Base-by-base conservation (phyloP, 257 asterid species). In the Fraxinus cuspidata region DNA sequence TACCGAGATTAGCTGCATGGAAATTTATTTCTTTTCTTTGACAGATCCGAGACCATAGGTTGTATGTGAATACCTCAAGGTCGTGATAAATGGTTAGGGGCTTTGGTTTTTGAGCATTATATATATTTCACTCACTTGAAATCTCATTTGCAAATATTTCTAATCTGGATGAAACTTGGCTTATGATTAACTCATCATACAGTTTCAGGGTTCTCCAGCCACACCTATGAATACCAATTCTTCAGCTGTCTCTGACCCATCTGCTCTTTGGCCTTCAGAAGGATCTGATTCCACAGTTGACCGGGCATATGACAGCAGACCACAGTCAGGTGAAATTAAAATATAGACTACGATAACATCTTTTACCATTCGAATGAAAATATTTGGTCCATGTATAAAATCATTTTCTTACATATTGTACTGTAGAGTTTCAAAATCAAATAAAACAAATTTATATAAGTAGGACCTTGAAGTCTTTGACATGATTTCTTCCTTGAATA, bases 181-280 rank as follows among this genome's bases (percentile, higher is more conserved):
- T 70, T 40, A 32, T 83, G 81, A 68, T 71, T 81, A 76, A 44
- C 31, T 84, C 70, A 74, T 77, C 68, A 25, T 82, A 82, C 86
- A 86, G 88, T 47, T 81, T 81, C 96, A 89, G 90, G 88, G 81
- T 80, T 82, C 96, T 74, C 90, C 97, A 74, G 91, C 89, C 74
- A 87, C 94, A 25, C 93, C 98, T 58, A 83, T 82, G 44, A 81
- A 81, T 80, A 83, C 90, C 49, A 85, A 82, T 77, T 85, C 87
- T 23, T 74, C 86, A 51, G 84, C 75, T 70, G 51, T 66, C 32
- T 86, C 87, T 21, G 86, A 85, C 53, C 91, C 81, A 65, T 53
- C 86, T 37, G 74, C 79, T 76, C 65, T 87, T 77, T 81, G 79
- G 89, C 81, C 71, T 73, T 71, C 87, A 51, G 91, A 87, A 81